These are phyloP conservation scores for Eucalyptus sp. DNA, from an alignment of 345 rosid genomes.

Conservation along the genomic window DNA sequence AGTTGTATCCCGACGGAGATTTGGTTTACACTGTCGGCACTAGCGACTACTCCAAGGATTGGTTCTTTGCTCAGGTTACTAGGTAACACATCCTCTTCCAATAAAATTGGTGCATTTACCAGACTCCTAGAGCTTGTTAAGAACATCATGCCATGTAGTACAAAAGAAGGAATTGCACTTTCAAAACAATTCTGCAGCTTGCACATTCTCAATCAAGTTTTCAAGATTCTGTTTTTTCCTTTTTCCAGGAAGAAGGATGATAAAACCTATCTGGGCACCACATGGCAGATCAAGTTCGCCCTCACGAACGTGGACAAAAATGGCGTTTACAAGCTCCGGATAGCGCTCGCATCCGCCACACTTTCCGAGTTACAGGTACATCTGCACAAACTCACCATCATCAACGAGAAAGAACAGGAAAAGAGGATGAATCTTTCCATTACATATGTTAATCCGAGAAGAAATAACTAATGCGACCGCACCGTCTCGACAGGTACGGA, in stretches of 20 bases:
- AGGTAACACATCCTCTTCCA: conserved; percentile 24
- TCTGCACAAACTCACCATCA: background rate
- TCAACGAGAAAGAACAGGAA: background rate
- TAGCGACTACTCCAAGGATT: conserved; percentile 61
- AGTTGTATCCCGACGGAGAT: conserved; percentile 56
- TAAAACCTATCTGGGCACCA: conserved; percentile 35
- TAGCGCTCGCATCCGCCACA: conserved; percentile 75
- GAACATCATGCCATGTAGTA: background rate
- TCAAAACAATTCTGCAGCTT: background rate
- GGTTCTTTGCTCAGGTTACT: conserved; percentile 75
- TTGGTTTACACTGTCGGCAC: conserved; percentile 51
- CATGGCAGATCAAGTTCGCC: conserved; percentile 70
- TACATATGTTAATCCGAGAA: background rate
- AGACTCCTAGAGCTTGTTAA: background rate
- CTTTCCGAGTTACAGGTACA: conserved; percentile 59
- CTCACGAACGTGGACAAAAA: conserved; percentile 20
- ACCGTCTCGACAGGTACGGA: conserved; percentile 24
- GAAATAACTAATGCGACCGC: background rate
- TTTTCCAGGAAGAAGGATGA: conserved; percentile 29
- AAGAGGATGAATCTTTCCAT: background rate
- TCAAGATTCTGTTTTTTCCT: background rate
- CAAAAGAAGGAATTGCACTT: background rate
- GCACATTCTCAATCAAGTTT: background rate
- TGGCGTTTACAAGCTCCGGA: conserved; percentile 35
- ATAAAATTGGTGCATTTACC: background rate